Evolutionary conservation across 208 protist genomes (phyloP), one percentile per base, ranked within the genome.

Genomic region (Trypanosomatidae sp.): DNA sequence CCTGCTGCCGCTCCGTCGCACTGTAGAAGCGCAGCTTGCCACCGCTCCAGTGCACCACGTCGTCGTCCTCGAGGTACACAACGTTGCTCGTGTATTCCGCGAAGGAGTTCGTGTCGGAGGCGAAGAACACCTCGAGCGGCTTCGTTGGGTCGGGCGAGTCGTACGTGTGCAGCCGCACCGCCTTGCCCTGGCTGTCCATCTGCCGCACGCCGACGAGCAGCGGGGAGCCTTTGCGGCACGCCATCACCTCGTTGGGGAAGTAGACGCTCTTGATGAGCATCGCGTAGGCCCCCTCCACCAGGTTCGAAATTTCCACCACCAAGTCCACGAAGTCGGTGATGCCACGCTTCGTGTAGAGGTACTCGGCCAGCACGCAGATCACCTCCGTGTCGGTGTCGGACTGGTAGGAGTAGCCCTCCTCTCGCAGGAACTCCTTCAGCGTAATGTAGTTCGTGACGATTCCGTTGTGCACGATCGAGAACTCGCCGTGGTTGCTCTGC

Each of bases 371-470:
- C 56, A 98, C 86, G 25, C 87, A 87, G 50, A 99, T 97, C 15
- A 98, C 91, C 83, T 99, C 97, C 9, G 97, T 98, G 82, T 99
- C 98, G 36, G 97, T 99, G 41, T 98, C 93, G 55, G 86, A 94
- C 41, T 47, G 43, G 76, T 98, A 98, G 30, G 52, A 43, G 73
- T 96, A 95, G 58, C 95, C 94, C 76, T 96, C 83, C 43, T 66
- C 56, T 22, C 65, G 3, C 8, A 99, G 77, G 44, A 91, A 62
- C 73, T 93, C 60, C 76, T 92, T 93, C 33, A 99, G 76, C 22
- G 77, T 74, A 52, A 81, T 80, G 70, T 90, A 97, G 92, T 99
- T 99, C 41, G 93, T 97, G 77, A 99, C 97, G 68, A 99, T 98
- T 46, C 98, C 98, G 78, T 99, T 99, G 90, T 99, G 97, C 62